phyloP scores from a whole-genome alignment of 768 basidiomycete genomes.

The Lactarius trivialis region DNA sequence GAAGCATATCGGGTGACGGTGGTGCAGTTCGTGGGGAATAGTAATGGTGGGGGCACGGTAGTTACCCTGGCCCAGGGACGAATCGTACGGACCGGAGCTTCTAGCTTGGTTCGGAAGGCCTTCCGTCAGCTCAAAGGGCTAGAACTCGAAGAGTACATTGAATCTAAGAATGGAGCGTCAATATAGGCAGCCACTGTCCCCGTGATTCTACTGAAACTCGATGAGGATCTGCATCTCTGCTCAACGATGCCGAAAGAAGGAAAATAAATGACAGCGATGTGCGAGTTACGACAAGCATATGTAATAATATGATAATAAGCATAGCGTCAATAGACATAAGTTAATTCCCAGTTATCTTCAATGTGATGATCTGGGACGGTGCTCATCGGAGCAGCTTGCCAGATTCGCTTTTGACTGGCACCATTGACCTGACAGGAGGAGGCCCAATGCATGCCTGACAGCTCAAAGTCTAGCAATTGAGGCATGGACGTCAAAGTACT shows the following conservation, averaged over 20 bases:
- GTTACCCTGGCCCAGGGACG: slow-evolving; percentile 10
- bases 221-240: background rate
- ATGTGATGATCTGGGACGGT: slow-evolving; percentile 10
- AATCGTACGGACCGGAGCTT: slow-evolving; percentile 16
- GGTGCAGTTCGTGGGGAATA: slow-evolving; percentile 51
- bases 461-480: slow-evolving; percentile 61
- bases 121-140: slow-evolving; percentile 15
- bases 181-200: slow-evolving; percentile 7
- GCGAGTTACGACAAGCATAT: slow-evolving; percentile 8
- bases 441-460: slow-evolving; percentile 70
- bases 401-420: slow-evolving; percentile 16
- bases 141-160: slow-evolving; percentile 3
- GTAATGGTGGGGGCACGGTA: slow-evolving; percentile 6
- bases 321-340: slow-evolving; percentile 22
- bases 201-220: background rate
- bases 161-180: slow-evolving; percentile 5
- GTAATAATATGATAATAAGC: slow-evolving; percentile 20
- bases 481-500: slow-evolving; percentile 50
- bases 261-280: background rate
- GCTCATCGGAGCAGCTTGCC: slow-evolving; percentile 20
- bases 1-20: slow-evolving; percentile 62
- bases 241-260: slow-evolving; percentile 4
- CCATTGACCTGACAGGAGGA: slow-evolving; percentile 20
- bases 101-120: slow-evolving; percentile 19
- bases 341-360: slow-evolving; percentile 18